phyloP scores from a whole-genome alignment of 129 eudicot genomes.

The Smallanthus sonchifolius region DNA sequence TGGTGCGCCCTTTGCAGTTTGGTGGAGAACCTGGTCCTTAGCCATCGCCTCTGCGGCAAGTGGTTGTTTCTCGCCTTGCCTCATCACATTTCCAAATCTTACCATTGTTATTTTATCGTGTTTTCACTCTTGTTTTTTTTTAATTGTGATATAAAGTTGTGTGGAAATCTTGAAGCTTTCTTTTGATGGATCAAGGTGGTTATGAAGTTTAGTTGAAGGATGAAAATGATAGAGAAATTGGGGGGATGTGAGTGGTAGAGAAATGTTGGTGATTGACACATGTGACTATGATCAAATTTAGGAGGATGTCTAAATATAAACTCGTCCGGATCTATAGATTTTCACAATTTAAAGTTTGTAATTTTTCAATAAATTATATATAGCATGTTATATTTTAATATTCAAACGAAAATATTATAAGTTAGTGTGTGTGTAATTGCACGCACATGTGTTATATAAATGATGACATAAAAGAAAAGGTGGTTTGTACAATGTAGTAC shows the following conservation, averaged over 20 bases:
- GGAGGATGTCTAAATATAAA: conserved; percentile 10
- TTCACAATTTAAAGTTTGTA: background rate
- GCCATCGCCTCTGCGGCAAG: conserved; percentile 25
- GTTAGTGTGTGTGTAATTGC: background rate
- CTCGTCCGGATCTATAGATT: background rate
- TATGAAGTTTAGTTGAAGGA: conserved; percentile 25
- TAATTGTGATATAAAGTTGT: conserved; percentile 2
- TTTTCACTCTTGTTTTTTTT: background rate
- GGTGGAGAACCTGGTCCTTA: conserved; percentile 56
- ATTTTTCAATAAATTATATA: background rate
- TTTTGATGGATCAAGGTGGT: conserved; percentile 17
- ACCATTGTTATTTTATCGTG: conserved; percentile 27
- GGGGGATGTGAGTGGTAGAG: conserved; percentile 27
- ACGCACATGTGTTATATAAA: too few species aligned
- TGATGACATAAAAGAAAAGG: too few species aligned
- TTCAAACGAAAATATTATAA: background rate
- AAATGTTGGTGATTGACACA: conserved; percentile 24
- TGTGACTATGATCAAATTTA: conserved; percentile 11
- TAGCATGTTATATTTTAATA: background rate
- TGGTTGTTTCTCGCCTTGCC: conserved; percentile 29
- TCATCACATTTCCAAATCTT: conserved; percentile 41
- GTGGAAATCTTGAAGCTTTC: conserved; percentile 11
- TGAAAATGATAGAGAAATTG: conserved; percentile 30
- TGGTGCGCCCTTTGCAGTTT: conserved; percentile 45
- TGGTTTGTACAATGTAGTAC: too few species aligned